Conservation (phyloP, 495 filamentous ascomycete species). For the Neurospora sp. region DNA sequence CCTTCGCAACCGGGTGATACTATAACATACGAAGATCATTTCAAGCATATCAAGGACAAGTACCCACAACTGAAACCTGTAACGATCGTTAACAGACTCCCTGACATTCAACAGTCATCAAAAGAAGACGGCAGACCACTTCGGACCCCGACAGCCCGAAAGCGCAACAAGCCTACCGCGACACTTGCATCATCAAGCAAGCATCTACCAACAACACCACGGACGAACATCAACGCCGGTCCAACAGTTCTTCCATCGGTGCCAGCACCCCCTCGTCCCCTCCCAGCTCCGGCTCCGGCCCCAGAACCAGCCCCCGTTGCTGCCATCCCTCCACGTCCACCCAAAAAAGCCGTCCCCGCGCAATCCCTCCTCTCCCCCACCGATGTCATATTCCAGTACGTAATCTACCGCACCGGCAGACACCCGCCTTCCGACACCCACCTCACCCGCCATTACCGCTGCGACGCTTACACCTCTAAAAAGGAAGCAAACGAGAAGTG, state of each 20-base stretch:
- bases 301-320: not conserved
- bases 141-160: not conserved
- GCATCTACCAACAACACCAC: not conserved
- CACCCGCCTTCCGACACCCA: not conserved
- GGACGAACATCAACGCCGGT: not conserved
- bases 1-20: not conserved
- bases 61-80: not conserved
- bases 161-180: not conserved
- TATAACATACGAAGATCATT: not conserved
- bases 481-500: not conserved
- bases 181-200: not conserved
- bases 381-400: not conserved
- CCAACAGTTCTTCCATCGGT: not conserved
- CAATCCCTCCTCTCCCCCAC: not conserved
- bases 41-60: not conserved
- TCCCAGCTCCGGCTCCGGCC: not conserved
- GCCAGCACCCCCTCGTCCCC: not conserved
- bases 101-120: not conserved
- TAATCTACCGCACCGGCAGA: not conserved
- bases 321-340: not conserved
- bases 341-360: not conserved
- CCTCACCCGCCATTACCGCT: not conserved
- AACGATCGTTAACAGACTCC: too few relatives aligned
- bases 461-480: not conserved
- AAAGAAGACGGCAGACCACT: not conserved